Conservation (phyloP, 2,329 filamentous ascomycete species). For the Clathrospora elynae region DNA sequence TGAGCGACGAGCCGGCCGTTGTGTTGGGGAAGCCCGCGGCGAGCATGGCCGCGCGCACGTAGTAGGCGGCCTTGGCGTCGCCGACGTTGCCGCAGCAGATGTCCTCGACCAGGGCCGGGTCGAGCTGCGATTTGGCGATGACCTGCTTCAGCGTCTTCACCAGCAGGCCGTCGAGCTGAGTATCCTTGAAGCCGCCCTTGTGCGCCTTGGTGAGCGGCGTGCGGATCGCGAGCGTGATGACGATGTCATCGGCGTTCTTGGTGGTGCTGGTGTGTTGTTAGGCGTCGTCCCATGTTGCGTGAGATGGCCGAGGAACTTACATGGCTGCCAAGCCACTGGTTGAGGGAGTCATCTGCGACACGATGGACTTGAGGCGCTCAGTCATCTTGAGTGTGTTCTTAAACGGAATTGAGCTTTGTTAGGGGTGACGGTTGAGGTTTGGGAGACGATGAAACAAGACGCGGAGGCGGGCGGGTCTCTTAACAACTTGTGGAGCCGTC, state of each 20-base stretch:
- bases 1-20: slow-evolving; percentile 77
- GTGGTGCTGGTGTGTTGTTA: slow-evolving; percentile 65
- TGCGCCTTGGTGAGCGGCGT: slow-evolving; percentile 86
- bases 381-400: slow-evolving; percentile 48
- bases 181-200: slow-evolving; percentile 97
- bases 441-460: slow-evolving; percentile 8
- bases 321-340: slow-evolving; percentile 74
- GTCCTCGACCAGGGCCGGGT: slow-evolving; percentile 83
- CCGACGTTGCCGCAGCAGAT: slow-evolving; percentile 92
- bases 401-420: slow-evolving; percentile 4
- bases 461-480: too few species aligned
- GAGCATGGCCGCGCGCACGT: slow-evolving; percentile 83
- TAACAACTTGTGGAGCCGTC: too few species aligned
- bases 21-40: slow-evolving; percentile 95
- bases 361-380: slow-evolving; percentile 83
- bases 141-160: slow-evolving; percentile 77
- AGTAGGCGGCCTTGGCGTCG: slow-evolving; percentile 86
- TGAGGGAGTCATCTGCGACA: slow-evolving; percentile 81
- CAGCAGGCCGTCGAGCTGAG: slow-evolving; percentile 81
- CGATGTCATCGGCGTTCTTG: slow-evolving; percentile 94
- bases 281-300: slow-evolving; percentile 2
- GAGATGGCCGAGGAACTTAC: slow-evolving; percentile 59
- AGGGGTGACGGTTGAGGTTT: neutral
- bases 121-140: slow-evolving; percentile 70
- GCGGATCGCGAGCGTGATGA: slow-evolving; percentile 90